Percentiles rank a stretch among this genome's conserved stretches.
Evolutionary conservation across 164 flowering plant genomes (phyloP).

Genomic region (Vitis riparia): DNA sequence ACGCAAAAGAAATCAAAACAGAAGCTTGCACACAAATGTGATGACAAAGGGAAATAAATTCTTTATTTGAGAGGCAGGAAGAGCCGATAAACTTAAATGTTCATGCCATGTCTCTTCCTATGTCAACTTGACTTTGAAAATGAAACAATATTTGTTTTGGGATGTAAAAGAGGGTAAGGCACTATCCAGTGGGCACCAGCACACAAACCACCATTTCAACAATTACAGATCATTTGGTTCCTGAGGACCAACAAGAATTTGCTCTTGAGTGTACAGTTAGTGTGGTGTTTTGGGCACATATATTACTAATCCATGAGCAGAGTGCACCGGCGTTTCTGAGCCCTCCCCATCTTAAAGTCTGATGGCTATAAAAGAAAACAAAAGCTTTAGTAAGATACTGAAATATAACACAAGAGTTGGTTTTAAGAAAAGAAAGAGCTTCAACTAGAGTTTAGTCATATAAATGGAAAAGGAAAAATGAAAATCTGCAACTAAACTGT

Average conservation of each 20-base stretch:
- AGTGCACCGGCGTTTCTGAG: conserved; percentile 33
- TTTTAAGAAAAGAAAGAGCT: neutral
- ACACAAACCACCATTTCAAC: conserved; percentile 1
- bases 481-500: too few relatives aligned
- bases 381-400: neutral
- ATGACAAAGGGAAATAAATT: neutral
- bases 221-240: neutral
- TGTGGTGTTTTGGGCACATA: neutral
- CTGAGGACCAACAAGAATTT: neutral
- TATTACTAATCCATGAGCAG: conserved; percentile 32
- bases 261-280: neutral
- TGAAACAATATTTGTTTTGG: neutral
- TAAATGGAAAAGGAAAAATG: neutral
- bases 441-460: neutral
- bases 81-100: neutral
- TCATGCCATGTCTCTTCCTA: neutral
- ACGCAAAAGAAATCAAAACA: too few relatives aligned
- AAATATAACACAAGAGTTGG: neutral
- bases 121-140: neutral
- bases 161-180: neutral
- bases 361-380: conserved; percentile 33
- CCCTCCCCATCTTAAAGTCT: conserved; percentile 35
- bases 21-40: too few relatives aligned
- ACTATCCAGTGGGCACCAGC: too few relatives aligned
- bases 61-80: neutral